phyloP scores from a whole-genome alignment of 805 yeast species.

The Pichia californica region DNA sequence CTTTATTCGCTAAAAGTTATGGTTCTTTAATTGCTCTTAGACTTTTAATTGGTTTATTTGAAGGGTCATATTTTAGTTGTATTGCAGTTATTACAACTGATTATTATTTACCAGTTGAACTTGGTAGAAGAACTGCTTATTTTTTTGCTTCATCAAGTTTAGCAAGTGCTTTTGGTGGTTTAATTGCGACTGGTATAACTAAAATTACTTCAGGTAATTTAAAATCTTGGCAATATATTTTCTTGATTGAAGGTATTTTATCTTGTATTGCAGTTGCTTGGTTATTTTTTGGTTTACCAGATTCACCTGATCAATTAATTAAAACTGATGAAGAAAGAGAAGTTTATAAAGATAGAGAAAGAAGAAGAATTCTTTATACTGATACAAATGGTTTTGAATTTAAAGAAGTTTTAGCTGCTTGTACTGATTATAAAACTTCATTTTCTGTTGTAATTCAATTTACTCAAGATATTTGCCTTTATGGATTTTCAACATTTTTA shows the following conservation, averaged over 20 bases:
- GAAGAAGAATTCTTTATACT: background rate
- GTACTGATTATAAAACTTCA: background rate
- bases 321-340: conserved; percentile 4
- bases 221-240: conserved; percentile 4
- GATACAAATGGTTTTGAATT: conserved; percentile 1
- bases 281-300: conserved; percentile 3
- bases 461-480: conserved; percentile 6
- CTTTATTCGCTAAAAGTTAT: conserved; percentile 6
- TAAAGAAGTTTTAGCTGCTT: conserved; percentile 3
- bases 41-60: conserved; percentile 4
- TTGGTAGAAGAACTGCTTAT: conserved; percentile 6
- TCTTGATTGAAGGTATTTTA: conserved; percentile 4
- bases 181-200: conserved; percentile 6
- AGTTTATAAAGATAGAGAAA: conserved; percentile 4
- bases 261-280: background rate
- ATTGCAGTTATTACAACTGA: conserved; percentile 5
- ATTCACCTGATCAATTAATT: background rate
- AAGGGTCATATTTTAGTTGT: conserved; percentile 6
- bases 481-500: conserved; percentile 6
- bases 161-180: conserved; percentile 7
- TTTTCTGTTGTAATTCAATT: conserved; percentile 5
- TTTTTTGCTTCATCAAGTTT: conserved; percentile 4
- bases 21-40: background rate
- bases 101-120: conserved; percentile 5
- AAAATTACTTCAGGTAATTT: background rate